Evolutionary conservation across 805 yeast genomes (phyloP).

Genomic region (Jamesozyma lodderae): DNA sequence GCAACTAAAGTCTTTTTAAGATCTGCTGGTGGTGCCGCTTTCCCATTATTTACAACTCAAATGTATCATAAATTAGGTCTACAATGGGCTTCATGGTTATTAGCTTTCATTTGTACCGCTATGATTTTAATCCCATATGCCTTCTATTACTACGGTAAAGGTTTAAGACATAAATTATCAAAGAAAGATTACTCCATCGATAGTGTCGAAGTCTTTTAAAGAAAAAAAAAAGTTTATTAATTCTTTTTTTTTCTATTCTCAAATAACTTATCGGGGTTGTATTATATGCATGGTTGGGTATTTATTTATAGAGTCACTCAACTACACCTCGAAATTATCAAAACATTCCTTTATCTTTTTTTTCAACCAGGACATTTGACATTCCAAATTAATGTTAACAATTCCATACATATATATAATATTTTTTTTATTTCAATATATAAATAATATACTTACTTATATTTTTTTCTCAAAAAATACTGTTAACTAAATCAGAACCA

Average conservation of each 20-base stretch:
- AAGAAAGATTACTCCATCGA: conserved; percentile 51
- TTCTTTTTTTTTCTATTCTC: no score
- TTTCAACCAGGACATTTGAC: neutral
- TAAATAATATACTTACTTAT: neutral
- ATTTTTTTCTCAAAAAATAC: neutral
- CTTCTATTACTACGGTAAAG: conserved; percentile 59
- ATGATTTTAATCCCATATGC: conserved; percentile 68
- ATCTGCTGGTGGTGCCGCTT: conserved; percentile 80
- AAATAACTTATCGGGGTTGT: no score
- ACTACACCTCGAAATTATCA: no score
- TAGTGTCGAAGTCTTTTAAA: conserved; percentile 16
- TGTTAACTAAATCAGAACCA: conserved; percentile 63
- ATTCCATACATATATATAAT: neutral
- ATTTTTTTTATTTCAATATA: neutral
- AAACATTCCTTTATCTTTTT: neutral
- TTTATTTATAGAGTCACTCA: no score
- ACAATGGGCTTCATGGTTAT: conserved; percentile 73
- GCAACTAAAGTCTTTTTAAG: conserved; percentile 76
- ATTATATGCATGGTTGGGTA: no score
- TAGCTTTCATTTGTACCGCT: conserved; percentile 69
- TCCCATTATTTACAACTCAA: conserved; percentile 73
- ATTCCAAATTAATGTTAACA: neutral
- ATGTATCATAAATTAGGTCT: conserved; percentile 69
- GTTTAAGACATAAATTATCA: conserved; percentile 54
- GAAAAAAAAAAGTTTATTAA: no score